These are phyloP conservation scores for Thecamonas trahens DNA, from an alignment of 78 protist species.

Conservation along the genomic window DNA sequence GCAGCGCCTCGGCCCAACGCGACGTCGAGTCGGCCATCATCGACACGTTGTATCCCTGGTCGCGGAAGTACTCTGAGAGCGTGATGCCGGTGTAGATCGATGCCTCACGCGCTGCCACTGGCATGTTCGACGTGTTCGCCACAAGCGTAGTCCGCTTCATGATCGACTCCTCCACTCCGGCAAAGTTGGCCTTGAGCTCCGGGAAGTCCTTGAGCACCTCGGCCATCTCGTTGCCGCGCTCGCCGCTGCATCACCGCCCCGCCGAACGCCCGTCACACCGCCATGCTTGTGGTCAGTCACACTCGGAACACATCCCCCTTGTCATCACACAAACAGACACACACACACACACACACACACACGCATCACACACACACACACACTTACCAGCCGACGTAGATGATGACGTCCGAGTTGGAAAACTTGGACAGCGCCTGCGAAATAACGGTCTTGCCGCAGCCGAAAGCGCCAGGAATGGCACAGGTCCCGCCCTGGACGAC, in stretches of 20 bases:
- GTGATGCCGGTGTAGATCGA: constrained; percentile 99
- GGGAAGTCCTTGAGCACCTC: constrained; percentile 99
- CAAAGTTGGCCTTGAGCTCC: constrained; percentile 42
- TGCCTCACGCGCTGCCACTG: constrained; percentile 99
- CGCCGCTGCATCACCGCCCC: constrained; percentile 53
- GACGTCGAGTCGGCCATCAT: constrained; percentile 99
- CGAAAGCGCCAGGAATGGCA: constrained; percentile 99
- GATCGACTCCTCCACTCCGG: constrained; percentile 83
- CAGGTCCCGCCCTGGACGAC: constrained; percentile 98
- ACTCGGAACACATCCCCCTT: too few relatives aligned
- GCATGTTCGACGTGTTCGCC: constrained; percentile 99
- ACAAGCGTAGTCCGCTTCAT: constrained; percentile 99
- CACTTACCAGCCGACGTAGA: constrained; percentile 99
- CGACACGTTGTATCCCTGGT: constrained; percentile 97
- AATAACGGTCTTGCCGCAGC: constrained; percentile 99
- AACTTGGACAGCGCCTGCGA: constrained; percentile 98
- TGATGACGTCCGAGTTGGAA: constrained; percentile 98
- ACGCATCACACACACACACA: too few relatives aligned
- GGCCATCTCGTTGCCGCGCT: constrained; percentile 99
- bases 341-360: too few relatives aligned
- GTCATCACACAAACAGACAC: too few relatives aligned
- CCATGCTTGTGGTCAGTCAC: too few relatives aligned
- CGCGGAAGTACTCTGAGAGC: constrained; percentile 97
- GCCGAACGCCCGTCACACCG: too few relatives aligned
- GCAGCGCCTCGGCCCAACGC: constrained; percentile 99